Evolutionary conservation across 1,139 yeast species (phyloP), one percentile per base, ranked within the genome.

Genomic region (Trichomonascaceae sp.): DNA sequence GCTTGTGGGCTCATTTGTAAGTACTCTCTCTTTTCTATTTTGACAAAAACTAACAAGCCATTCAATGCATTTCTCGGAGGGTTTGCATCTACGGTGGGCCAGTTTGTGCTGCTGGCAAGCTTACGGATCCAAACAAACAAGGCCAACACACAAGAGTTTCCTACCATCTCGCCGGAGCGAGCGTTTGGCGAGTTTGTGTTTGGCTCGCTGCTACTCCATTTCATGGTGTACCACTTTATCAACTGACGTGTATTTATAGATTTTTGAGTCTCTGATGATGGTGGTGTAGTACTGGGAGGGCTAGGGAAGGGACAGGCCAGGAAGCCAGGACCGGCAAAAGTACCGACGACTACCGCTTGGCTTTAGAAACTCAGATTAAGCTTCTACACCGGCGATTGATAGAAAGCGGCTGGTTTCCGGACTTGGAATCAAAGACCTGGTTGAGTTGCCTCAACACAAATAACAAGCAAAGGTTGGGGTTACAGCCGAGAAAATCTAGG

Each of bases 51-150:
- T 25, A 25, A 26, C 9, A 32, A 60, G 63, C 99, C 99, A 15
- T 89, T 92, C 69, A 89, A 89, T 59, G 97, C 96, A 22, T 89
- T 89, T 53, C 67, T 89, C 40, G 92, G 94, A 17, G 98, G 98
- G 1, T 89, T 89, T 53, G 72, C 80, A 39, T 66, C 85, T 27
- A 82, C 97, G 39, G 96, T 89, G 37, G 97, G 94, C 13, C 98
- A 92, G 57, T 89, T 92, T 54, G 97, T 89, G 26, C 69, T 89
- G 43, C 71, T 93, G 13, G 65, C 62, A 16, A 43, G 47, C 27
- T 37, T 89, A 50, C 68, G 98, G 48, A 67, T 87, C 51, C 96
- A 87, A 54, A 64, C 68, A 26, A 60, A 65, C 28, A 52, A 57
- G 6, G 56, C 52, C 17, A 68, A 65, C 42, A 45, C 48, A 26